Conservation (phyloP, 345 rosid genomes). For the Aethionema arabicum region DNA sequence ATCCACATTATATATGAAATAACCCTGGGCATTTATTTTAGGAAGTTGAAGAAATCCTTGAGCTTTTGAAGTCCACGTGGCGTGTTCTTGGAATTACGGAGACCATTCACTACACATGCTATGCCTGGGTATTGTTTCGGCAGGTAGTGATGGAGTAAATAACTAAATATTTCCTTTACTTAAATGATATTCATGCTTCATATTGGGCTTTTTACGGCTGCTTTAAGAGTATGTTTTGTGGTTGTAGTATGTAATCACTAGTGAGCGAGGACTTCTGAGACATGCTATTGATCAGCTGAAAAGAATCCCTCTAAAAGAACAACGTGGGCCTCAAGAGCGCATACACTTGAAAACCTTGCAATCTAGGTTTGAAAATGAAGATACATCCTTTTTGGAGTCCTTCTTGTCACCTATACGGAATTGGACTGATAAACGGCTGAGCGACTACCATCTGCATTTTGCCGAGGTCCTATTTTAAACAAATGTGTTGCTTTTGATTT, state of each 20-base stretch:
- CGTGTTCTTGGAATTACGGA: constrained; percentile 92
- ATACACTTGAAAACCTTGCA: constrained; percentile 77
- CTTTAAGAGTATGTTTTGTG: constrained; percentile 36
- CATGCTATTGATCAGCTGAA: constrained; percentile 87
- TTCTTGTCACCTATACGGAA: constrained; percentile 80
- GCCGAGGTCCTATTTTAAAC: constrained; percentile 60
- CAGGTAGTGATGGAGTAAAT: constrained; percentile 58
- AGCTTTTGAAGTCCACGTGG: constrained; percentile 96
- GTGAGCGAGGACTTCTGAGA: constrained; percentile 73
- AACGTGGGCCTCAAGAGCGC: constrained; percentile 96
- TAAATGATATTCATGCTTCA: constrained; percentile 15
- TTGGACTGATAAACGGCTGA: constrained; percentile 88
- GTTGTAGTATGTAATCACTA: constrained; percentile 78
- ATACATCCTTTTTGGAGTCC: constrained; percentile 70
- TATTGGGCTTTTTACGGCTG: constrained; percentile 9
- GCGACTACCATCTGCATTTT: constrained; percentile 89
- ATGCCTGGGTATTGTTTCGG: constrained; percentile 83
- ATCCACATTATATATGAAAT: constrained; percentile 8
- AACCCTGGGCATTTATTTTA: constrained; percentile 32
- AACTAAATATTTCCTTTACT: constrained; percentile 6
- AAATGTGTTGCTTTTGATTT: constrained; percentile 11
- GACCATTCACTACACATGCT: constrained; percentile 93
- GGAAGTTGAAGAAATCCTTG: constrained; percentile 99
- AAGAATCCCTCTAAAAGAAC: constrained; percentile 83
- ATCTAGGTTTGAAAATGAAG: constrained; percentile 66